These are phyloP conservation scores for Pyrus hybrid DNA, from an alignment of 331 rosid genomes.

Conservation along the genomic window DNA sequence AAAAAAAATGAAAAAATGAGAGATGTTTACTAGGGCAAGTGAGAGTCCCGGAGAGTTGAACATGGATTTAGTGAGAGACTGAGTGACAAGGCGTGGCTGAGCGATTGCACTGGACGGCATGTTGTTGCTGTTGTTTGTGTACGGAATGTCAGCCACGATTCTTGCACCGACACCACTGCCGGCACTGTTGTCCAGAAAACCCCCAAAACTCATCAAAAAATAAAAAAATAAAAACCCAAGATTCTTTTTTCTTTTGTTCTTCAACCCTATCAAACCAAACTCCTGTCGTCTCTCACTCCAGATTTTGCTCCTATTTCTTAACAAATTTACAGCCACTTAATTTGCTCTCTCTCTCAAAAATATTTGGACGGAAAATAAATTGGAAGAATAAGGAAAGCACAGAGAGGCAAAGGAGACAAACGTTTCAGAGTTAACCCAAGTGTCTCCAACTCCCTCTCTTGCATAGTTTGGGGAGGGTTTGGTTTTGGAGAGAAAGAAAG, in stretches of 20 bases:
- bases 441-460: constrained; percentile 52
- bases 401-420: constrained; percentile 41
- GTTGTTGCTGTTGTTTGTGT: constrained; percentile 24
- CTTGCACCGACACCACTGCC: constrained; percentile 55
- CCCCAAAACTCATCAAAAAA: constrained; percentile 93
- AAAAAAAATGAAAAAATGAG: background rate
- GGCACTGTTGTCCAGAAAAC: constrained; percentile 61
- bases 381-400: background rate
- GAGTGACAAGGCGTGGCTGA: constrained; percentile 61
- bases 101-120: constrained; percentile 74
- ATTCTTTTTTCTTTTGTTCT: background rate
- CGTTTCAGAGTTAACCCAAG: constrained; percentile 28
- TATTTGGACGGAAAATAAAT: background rate
- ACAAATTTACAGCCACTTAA: constrained; percentile 4
- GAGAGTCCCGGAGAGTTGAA: constrained; percentile 92
- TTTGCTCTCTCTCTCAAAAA: background rate
- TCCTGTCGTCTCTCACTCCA: background rate
- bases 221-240: background rate
- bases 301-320: background rate
- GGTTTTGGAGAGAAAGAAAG: constrained; percentile 44
- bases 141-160: constrained; percentile 52
- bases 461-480: background rate
- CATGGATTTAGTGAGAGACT: constrained; percentile 73
- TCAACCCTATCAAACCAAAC: background rate
- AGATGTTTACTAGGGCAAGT: constrained; percentile 62